Evolutionary conservation across 139 green algal species (phyloP).

Genomic region (Closterium sp.): DNA sequence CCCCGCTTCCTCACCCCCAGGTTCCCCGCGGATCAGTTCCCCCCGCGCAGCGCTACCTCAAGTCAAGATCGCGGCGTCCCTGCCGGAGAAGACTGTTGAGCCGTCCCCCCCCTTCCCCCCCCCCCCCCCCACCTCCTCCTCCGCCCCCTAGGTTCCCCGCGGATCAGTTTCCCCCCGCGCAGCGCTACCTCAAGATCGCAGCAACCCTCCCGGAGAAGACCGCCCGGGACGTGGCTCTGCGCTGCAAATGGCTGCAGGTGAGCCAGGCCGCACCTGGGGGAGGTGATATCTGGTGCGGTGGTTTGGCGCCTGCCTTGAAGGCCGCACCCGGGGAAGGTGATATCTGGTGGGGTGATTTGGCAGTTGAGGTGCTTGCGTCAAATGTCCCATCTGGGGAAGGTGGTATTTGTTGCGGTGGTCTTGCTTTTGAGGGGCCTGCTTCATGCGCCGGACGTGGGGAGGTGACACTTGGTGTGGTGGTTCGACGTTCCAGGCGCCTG

Average conservation of each 20-base stretch:
- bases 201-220: constrained; percentile 65
- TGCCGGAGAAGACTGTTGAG: constrained; percentile 70
- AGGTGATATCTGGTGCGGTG: neutral
- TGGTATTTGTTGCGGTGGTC: too few relatives aligned
- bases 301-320: neutral
- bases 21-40: constrained; percentile 49
- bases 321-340: neutral
- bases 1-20: neutral
- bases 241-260: constrained; percentile 63
- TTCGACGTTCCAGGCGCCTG: too few relatives aligned
- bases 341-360: too few relatives aligned
- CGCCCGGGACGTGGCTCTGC: constrained; percentile 72
- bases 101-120: constrained; percentile 54
- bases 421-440: too few relatives aligned
- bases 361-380: too few relatives aligned
- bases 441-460: too few relatives aligned
- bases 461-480: too few relatives aligned
- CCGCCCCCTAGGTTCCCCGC: constrained; percentile 35
- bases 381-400: too few relatives aligned
- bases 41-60: constrained; percentile 65
- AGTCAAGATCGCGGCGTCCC: constrained; percentile 62
- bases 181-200: constrained; percentile 68
- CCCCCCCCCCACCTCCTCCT: neutral
- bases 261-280: neutral
- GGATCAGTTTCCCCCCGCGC: constrained; percentile 51